Percentiles rank a stretch among this genome's conserved stretches.
Conservation (phyloP, 73 alveolate species). For the Symbiodinium pilosum region DNA sequence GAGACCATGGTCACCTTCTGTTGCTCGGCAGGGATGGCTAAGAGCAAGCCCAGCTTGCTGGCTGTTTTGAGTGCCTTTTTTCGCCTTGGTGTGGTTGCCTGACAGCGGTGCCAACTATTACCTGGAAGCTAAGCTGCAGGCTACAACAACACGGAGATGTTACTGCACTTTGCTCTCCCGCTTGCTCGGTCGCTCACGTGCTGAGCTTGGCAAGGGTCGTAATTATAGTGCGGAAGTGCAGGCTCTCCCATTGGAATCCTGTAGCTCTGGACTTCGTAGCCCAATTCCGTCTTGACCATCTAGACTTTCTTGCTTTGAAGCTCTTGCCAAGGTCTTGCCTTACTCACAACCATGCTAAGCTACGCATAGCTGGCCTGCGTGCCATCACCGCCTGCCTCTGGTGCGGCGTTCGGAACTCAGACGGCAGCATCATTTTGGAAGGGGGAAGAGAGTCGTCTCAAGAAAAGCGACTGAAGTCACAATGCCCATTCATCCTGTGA, state of each 20-base stretch:
- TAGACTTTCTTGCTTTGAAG: too few relatives aligned
- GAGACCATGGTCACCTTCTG: constrained; percentile 87
- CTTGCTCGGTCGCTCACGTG: constrained; percentile 69
- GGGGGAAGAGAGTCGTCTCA: too few relatives aligned
- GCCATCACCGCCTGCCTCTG: constrained; percentile 78
- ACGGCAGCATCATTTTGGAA: not conserved
- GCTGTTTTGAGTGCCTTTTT: too few relatives aligned
- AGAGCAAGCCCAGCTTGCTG: too few relatives aligned
- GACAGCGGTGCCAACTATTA: too few relatives aligned
- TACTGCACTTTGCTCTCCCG: constrained; percentile 85
- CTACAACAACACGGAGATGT: constrained; percentile 86
- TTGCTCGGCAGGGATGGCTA: not conserved
- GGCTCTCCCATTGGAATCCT: too few relatives aligned
- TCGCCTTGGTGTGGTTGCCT: too few relatives aligned
- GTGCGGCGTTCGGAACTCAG: constrained; percentile 26
- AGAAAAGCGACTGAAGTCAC: too few relatives aligned
- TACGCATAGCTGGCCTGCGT: constrained; percentile 84
- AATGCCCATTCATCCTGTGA: too few relatives aligned
- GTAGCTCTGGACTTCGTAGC: too few relatives aligned
- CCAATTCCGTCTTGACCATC: too few relatives aligned
- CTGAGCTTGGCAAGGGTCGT: not conserved
- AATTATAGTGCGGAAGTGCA: too few relatives aligned
- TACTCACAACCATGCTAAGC: constrained; percentile 94
- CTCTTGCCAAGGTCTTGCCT: constrained; percentile 61
- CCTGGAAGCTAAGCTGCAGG: constrained; percentile 20